Conservation (phyloP, 106 monocot genomes). For the Phalaenopsis aphrodite region DNA sequence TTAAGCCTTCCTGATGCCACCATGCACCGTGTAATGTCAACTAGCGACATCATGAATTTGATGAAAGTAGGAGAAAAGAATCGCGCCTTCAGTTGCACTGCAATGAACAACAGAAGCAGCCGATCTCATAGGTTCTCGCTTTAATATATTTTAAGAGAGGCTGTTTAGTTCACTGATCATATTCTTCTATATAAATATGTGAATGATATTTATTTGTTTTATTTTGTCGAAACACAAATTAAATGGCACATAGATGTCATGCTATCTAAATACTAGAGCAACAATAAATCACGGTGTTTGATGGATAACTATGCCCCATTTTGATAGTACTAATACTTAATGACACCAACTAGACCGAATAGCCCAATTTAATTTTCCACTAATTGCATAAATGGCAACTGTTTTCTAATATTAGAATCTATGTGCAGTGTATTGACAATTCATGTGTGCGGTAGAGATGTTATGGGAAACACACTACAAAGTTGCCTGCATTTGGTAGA, state of each 20-base stretch:
- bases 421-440: constrained; percentile 69
- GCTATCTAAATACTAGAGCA: too few relatives aligned
- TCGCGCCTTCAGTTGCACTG: constrained; percentile 58
- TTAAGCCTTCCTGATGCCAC: constrained; percentile 70
- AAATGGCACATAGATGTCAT: too few relatives aligned
- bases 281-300: too few relatives aligned
- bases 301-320: neutral
- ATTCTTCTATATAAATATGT: neutral
- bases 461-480: constrained; percentile 30
- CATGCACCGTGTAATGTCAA: constrained; percentile 50
- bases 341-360: neutral
- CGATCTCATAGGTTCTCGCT: constrained; percentile 71
- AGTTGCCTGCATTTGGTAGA: constrained; percentile 88
- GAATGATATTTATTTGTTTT: neutral
- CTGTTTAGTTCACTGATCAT: neutral
- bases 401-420: constrained; percentile 6
- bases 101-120: constrained; percentile 85
- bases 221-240: too few relatives aligned
- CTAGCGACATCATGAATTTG: constrained; percentile 58
- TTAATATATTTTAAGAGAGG: neutral
- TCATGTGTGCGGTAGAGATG: constrained; percentile 71
- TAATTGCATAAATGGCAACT: neutral
- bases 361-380: neutral
- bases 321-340: neutral
- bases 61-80: constrained; percentile 75